phyloP scores from a whole-genome alignment of 768 basidiomycete species.

The Phlebiopsis flavidoalba region DNA sequence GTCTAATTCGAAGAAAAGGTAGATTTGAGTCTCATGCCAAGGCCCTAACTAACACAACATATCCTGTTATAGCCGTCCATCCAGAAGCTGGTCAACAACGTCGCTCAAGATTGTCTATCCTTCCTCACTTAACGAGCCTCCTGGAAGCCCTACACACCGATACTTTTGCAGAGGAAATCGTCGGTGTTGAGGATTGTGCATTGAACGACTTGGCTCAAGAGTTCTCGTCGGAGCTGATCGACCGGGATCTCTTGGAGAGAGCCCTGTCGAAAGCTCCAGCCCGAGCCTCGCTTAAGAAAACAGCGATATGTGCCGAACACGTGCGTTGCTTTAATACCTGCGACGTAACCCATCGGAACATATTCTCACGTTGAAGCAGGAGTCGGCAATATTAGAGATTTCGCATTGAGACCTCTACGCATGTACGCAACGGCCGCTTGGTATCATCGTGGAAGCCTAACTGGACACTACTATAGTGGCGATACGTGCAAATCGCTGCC shows the following conservation, averaged over 20 bases:
- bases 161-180: constrained; percentile 46
- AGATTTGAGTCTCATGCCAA: not conserved
- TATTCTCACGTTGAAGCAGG: constrained; percentile 31
- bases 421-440: constrained; percentile 43
- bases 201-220: constrained; percentile 45
- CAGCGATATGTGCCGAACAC: constrained; percentile 42
- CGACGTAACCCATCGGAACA: not conserved
- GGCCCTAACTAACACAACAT: too few relatives aligned
- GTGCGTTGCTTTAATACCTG: constrained; percentile 28
- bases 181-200: constrained; percentile 39
- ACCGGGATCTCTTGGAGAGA: constrained; percentile 37
- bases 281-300: constrained; percentile 41
- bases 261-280: constrained; percentile 37
- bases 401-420: constrained; percentile 58
- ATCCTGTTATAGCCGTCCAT: constrained; percentile 54
- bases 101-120: constrained; percentile 58
- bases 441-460: not conserved
- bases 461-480: constrained; percentile 52
- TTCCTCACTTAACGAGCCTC: constrained; percentile 64
- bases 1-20: constrained; percentile 88
- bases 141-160: constrained; percentile 61
- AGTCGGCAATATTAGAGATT: constrained; percentile 56
- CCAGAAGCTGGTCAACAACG: constrained; percentile 59
- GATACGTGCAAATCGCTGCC: constrained; percentile 70
- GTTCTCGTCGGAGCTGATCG: constrained; percentile 38